These are phyloP conservation scores for Xylariaceae sp. DNA, from an alignment of 2,329 filamentous ascomycete species.

Conservation along the genomic window DNA sequence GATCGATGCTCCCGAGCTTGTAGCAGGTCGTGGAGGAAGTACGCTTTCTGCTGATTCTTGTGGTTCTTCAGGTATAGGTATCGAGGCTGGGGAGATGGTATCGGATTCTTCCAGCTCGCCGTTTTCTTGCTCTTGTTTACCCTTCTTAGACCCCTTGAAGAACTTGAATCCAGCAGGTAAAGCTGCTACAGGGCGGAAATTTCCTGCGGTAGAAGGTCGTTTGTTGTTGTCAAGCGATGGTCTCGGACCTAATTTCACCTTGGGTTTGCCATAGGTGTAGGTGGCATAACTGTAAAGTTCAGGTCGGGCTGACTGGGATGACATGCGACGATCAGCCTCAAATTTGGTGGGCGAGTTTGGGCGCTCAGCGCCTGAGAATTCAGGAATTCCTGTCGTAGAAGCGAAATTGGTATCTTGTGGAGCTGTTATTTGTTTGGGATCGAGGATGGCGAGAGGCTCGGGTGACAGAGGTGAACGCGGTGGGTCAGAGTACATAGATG, in stretches of 20 bases:
- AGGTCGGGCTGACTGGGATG: conserved; percentile 47
- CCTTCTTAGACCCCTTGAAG: conserved; percentile 54
- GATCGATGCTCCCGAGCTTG: conserved; percentile 41
- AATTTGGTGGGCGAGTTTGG: conserved; percentile 43
- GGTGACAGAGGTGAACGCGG: conserved; percentile 15
- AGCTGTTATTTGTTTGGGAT: conserved; percentile 46
- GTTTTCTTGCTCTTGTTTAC: conserved; percentile 30
- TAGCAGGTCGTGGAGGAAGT: conserved; percentile 36
- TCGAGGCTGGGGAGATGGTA: conserved; percentile 23
- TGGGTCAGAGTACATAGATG: conserved; percentile 20
- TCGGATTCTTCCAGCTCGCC: conserved; percentile 28
- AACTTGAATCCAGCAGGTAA: conserved; percentile 77
- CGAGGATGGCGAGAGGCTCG: conserved; percentile 42
- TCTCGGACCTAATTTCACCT: conserved; percentile 84
- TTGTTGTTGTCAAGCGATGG: conserved; percentile 66
- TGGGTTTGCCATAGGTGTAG: conserved; percentile 61
- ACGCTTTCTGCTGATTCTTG: conserved; percentile 27
- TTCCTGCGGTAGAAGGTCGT: conserved; percentile 56
- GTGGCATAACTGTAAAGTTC: conserved; percentile 47
- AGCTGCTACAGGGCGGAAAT: conserved; percentile 69
- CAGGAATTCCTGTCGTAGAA: conserved; percentile 45
- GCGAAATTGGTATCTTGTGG: conserved; percentile 49
- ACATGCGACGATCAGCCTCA: conserved; percentile 38
- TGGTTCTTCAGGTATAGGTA: conserved; percentile 29
- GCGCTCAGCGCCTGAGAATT: conserved; percentile 43